phyloP scores from a whole-genome alignment of 2,329 filamentous ascomycete species.

The Cryphonectria parasitica region DNA sequence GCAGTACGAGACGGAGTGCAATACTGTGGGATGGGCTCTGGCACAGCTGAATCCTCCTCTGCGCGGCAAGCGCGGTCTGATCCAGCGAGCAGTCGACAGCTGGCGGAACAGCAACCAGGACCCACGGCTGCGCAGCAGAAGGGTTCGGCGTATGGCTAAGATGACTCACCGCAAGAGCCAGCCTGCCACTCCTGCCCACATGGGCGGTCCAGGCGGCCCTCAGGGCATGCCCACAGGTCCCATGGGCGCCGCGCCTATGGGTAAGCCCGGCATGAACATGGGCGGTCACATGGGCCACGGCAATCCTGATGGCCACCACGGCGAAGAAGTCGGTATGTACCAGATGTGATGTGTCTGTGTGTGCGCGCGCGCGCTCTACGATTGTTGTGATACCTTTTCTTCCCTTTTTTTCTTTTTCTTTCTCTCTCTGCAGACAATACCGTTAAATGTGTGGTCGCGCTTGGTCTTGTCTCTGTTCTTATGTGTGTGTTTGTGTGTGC shows the following conservation, averaged over 20 bases:
- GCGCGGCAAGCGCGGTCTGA: slow-evolving; percentile 90
- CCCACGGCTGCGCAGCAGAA: slow-evolving; percentile 82
- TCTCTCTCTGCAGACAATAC: slow-evolving; percentile 29
- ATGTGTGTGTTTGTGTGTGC: slow-evolving; percentile 16
- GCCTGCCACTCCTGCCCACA: slow-evolving; percentile 54
- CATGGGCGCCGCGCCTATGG: slow-evolving; percentile 58
- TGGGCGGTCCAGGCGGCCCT: slow-evolving; percentile 65
- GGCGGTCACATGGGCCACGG: slow-evolving; percentile 76
- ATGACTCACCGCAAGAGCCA: slow-evolving; percentile 84
- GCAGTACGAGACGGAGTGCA: slow-evolving; percentile 98
- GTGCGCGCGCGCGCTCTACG: slow-evolving; percentile 35
- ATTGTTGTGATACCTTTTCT: slow-evolving; percentile 37
- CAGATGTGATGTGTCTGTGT: slow-evolving; percentile 70
- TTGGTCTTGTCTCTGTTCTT: slow-evolving; percentile 32
- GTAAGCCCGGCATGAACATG: slow-evolving; percentile 67
- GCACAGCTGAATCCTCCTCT: slow-evolving; percentile 90
- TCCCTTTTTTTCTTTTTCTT: neutral
- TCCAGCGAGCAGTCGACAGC: slow-evolving; percentile 95
- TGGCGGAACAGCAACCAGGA: slow-evolving; percentile 99
- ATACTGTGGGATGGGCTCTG: slow-evolving; percentile 98
- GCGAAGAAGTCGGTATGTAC: slow-evolving; percentile 93
- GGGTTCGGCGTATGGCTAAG: slow-evolving; percentile 95
- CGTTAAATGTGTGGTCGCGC: slow-evolving; percentile 38
- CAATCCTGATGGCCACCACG: slow-evolving; percentile 69
- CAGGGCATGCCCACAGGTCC: slow-evolving; percentile 65